phyloP scores from a whole-genome alignment of 148 eudicot species.

The Amaranthus palmeri region DNA sequence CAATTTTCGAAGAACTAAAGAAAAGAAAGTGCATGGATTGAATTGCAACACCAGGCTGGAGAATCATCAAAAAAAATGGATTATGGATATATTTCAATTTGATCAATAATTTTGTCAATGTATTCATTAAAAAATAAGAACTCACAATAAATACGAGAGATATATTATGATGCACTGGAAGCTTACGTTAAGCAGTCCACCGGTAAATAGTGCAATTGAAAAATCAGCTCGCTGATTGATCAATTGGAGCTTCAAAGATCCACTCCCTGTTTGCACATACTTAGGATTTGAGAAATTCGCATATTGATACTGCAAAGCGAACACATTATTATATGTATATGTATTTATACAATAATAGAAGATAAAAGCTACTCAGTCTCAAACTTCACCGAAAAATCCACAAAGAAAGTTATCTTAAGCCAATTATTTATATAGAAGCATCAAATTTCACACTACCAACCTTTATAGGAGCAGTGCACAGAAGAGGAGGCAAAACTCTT shows the following conservation, averaged over 20 bases:
- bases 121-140: neutral
- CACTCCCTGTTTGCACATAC: slow-evolving; percentile 54
- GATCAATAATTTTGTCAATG: neutral
- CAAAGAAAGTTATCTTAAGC: neutral
- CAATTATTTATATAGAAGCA: neutral
- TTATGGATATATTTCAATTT: neutral
- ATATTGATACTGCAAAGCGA: slow-evolving; percentile 62
- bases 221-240: slow-evolving; percentile 83
- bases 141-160: neutral
- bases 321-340: neutral
- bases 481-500: slow-evolving; percentile 42
- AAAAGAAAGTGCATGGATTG: neutral
- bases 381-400: neutral
- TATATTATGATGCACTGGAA: neutral
- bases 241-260: slow-evolving; percentile 67
- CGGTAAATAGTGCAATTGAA: slow-evolving; percentile 71
- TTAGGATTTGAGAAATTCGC: slow-evolving; percentile 60
- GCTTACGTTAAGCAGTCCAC: slow-evolving; percentile 56
- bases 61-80: neutral
- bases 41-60: neutral
- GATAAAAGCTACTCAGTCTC: neutral
- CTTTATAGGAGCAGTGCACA: slow-evolving; percentile 87
- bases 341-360: neutral
- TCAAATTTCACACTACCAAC: slow-evolving; percentile 25
- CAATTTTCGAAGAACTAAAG: neutral